Base-by-base conservation (phyloP, 768 basidiomycete species). In the Cystoderma amianthinum region DNA sequence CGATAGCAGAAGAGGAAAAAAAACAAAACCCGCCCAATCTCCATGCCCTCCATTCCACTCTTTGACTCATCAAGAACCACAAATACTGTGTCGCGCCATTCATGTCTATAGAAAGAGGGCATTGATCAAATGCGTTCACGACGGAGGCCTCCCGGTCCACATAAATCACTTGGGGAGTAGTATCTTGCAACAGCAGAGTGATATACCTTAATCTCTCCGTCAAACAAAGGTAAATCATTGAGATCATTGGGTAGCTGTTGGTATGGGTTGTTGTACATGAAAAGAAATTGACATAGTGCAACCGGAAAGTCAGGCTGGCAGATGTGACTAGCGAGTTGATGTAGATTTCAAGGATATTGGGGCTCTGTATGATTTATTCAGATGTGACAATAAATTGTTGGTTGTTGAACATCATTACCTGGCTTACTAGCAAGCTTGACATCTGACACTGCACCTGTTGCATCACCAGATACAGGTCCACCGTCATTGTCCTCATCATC, bases 1-100 rank as follows among this genome's bases (percentile, higher is more conserved):
- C n/a, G n/a, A n/a, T n/a, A 48, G 0, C 23, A 38, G 39, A 63
- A 62, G 0, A 59, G 61, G 37, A 65, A 63, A 17, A 65, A 51
- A 0, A 65, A 50, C 3, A 40, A 49, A 4, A 60, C 46, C 1
- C 49, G 55, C 2, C 46, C 60, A 28, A 65, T 44, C 0, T 43
- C 32, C 47, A 64, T 43, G 0, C 61, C 62, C 1, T 30, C 3
- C 54, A 65, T 59, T 2, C 60, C 53, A 9, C 51, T 45, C 17
- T 39, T 10, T 2, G 42, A 32, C 1, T 48, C 47, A 39, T 62
- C 50, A 0, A 38, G 20, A 0, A 45, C 56, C 28, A 63, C 53
- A 40, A 64, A 57, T 0, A 57, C 58, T 1, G 51, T 60, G 32
- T 66, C 61, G 10, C 41, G 41, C 1, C 59, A 43, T 6, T 38